phyloP scores from a whole-genome alignment of 1,139 yeast genomes.

The Taphrina pruni region DNA sequence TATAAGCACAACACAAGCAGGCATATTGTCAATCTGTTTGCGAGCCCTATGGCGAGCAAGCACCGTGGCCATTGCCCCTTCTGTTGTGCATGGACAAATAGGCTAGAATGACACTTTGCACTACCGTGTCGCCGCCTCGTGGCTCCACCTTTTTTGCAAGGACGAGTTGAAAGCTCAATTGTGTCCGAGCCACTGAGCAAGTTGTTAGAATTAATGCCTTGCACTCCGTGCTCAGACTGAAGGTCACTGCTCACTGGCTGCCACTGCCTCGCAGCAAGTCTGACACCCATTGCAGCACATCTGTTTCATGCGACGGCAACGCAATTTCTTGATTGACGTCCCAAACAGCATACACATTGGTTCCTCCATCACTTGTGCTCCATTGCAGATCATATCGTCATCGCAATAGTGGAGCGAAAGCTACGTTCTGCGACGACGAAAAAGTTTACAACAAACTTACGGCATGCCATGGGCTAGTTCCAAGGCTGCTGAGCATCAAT shows the following conservation, averaged over 20 bases:
- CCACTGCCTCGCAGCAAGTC: neutral
- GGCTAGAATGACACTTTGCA: neutral
- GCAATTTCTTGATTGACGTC: neutral
- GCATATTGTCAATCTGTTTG: too few relatives aligned
- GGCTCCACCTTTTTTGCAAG: conserved; percentile 11
- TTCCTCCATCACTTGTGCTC: neutral
- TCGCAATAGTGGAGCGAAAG: neutral
- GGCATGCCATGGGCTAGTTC: conserved; percentile 14
- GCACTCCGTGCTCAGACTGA: neutral
- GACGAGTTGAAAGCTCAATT: neutral
- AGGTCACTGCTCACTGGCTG: too few relatives aligned
- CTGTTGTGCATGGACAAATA: too few relatives aligned
- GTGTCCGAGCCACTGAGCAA: neutral
- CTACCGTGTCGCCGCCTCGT: conserved; percentile 2
- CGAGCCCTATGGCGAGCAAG: neutral
- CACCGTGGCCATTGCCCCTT: neutral
- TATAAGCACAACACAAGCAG: too few relatives aligned
- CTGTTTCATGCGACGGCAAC: conserved; percentile 2
- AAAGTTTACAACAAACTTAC: too few relatives aligned
- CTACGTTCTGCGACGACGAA: too few relatives aligned
- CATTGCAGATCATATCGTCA: neutral
- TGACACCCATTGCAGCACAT: neutral
- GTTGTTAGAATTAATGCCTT: neutral
- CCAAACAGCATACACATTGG: neutral
- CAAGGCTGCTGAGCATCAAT: conserved; percentile 6